Percentiles rank a stretch among this genome's conserved stretches.
Conservation (phyloP, 805 yeast genomes). For the Teunomyces lycoperdinae region DNA sequence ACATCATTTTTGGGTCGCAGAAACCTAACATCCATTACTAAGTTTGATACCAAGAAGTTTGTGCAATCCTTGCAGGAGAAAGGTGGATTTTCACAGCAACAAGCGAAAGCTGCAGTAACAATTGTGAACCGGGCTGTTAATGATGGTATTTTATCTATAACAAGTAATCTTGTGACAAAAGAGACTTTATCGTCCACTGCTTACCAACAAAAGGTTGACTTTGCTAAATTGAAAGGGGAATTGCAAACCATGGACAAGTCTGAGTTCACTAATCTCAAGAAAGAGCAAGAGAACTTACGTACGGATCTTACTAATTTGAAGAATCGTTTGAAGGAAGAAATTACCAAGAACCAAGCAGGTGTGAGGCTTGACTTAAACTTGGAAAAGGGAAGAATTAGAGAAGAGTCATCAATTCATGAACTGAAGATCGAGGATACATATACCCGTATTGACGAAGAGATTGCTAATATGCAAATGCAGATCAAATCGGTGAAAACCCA, state of each 20-base stretch:
- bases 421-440: conserved; percentile 92
- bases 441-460: conserved; percentile 92
- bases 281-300: conserved; percentile 81
- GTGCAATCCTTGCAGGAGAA: conserved; percentile 62
- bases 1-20: not conserved
- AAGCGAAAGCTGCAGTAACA: conserved; percentile 75
- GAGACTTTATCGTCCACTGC: conserved; percentile 81
- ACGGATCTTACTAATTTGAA: conserved; percentile 84
- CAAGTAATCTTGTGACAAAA: conserved; percentile 77
- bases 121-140: conserved; percentile 72
- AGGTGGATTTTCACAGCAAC: conserved; percentile 68
- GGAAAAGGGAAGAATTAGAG: conserved; percentile 94
- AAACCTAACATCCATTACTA: conserved; percentile 27
- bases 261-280: conserved; percentile 76
- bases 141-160: conserved; percentile 74
- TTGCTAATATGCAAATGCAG: conserved; percentile 91
- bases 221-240: conserved; percentile 91
- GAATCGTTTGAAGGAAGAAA: conserved; percentile 84
- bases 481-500: conserved; percentile 94
- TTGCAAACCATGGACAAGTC: conserved; percentile 82
- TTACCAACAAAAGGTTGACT: conserved; percentile 94
- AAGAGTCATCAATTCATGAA: conserved; percentile 90
- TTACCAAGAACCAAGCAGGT: conserved; percentile 84
- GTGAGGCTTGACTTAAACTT: conserved; percentile 87
- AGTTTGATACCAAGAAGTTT: conserved; percentile 76